phyloP scores from a whole-genome alignment of 2,329 filamentous ascomycete genomes.

The Didymella pinodella region DNA sequence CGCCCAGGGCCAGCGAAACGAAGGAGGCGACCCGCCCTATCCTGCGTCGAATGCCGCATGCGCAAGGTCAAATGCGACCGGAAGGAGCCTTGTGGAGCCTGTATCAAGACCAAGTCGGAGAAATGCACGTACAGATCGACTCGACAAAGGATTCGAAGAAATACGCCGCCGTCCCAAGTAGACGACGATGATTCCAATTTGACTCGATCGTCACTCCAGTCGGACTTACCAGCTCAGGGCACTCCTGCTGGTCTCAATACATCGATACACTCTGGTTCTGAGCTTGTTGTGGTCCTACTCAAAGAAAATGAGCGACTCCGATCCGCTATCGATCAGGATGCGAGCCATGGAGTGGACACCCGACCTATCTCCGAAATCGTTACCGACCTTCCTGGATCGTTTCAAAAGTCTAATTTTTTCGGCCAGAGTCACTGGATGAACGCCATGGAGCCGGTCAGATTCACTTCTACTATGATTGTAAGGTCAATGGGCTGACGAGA shows the following conservation, averaged over 20 bases:
- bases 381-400: slow-evolving; percentile 22
- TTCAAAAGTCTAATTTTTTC: slow-evolving; percentile 63
- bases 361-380: slow-evolving; percentile 10
- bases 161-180: slow-evolving; percentile 1
- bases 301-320: slow-evolving; percentile 9
- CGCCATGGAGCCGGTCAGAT: slow-evolving; percentile 40
- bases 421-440: slow-evolving; percentile 62
- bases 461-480: background rate
- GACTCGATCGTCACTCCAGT: background rate
- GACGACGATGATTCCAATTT: slow-evolving; percentile 1
- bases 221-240: slow-evolving; percentile 7
- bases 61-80: slow-evolving; percentile 45
- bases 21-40: slow-evolving; percentile 37
- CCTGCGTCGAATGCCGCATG: slow-evolving; percentile 42
- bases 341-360: background rate
- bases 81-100: slow-evolving; percentile 37
- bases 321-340: background rate
- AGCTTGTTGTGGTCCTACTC: slow-evolving; percentile 9
- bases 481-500: background rate
- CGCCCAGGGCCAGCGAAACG: slow-evolving; percentile 33
- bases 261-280: slow-evolving; percentile 1
- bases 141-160: slow-evolving; percentile 11
- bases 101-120: slow-evolving; percentile 31
- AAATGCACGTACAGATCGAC: slow-evolving; percentile 37
- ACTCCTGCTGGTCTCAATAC: slow-evolving; percentile 8